Evolutionary conservation across 176 grass and related monocot genomes (phyloP).

Genomic region (Pharus latifolius): DNA sequence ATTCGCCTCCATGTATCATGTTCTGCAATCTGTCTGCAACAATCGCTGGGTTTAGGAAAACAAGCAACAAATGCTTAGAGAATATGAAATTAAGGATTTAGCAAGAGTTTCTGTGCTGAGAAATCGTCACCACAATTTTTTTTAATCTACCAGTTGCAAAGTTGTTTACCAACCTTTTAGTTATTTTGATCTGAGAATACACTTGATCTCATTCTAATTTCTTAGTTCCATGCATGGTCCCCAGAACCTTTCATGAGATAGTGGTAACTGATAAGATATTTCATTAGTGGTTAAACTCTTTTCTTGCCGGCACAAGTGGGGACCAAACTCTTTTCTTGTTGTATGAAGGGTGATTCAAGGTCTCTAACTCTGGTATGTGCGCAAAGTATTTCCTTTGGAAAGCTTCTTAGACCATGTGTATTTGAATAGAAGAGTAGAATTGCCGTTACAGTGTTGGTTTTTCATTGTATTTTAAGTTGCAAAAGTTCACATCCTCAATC

Average conservation of each 20-base stretch:
- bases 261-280: slow-evolving; percentile 23
- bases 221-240: slow-evolving; percentile 18
- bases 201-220: slow-evolving; percentile 18
- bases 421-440: not conserved
- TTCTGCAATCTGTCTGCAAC: not conserved
- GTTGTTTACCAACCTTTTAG: slow-evolving; percentile 10
- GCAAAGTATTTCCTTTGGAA: slow-evolving; percentile 17
- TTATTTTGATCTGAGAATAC: slow-evolving; percentile 15
- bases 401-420: not conserved
- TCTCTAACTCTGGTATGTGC: no score
- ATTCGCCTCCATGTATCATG: not conserved
- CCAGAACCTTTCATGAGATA: slow-evolving; percentile 23
- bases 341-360: slow-evolving; percentile 6
- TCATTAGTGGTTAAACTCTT: slow-evolving; percentile 17
- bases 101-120: not conserved
- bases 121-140: not conserved
- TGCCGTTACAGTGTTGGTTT: not conserved
- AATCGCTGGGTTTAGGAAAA: not conserved
- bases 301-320: slow-evolving; percentile 38
- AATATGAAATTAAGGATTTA: not conserved
- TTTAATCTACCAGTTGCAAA: slow-evolving; percentile 18
- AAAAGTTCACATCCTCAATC: not conserved
- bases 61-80: not conserved
- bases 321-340: slow-evolving; percentile 8
- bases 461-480: not conserved